Evolutionary conservation across 192 early-diverging fungal species (phyloP), one percentile per base, ranked within the genome.

Genomic region (Coemansia sp.): DNA sequence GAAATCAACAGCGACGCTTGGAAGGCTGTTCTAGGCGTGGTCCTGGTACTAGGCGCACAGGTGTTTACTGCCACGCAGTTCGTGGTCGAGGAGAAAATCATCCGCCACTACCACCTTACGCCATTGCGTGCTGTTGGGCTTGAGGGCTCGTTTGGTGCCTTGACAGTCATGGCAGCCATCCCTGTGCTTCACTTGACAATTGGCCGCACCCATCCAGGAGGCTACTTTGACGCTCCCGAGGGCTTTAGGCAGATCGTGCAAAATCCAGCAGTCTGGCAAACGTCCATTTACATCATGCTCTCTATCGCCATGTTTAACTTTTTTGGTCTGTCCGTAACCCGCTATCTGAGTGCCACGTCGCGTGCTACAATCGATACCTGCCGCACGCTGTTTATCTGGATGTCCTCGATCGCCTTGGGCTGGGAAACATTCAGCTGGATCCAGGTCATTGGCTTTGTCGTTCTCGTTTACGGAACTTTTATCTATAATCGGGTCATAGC

Each of bases 291-390:
- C 30, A 94, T 95, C 71, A 89, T 91, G 75, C 88, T 94, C 63
- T 93, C 90, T 2, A 98, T 98, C 70, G 93, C 93, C n/a, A 90
- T 92, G 45, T 97, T 97, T 87, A 97, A 99, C 81, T 97, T 90
- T 85, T 96, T 94, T 75, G 97, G 97, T 6, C 86, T 99, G 24
- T 89, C 88, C 3, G 93, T 99, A 27, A 99, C 97, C 3, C 84
- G 87, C 39, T 89, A 82, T 38, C 82, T 98, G 47, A 90, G 88
- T 35, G 95, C 97, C 44, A 99, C 97, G 3, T 87, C 92, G 18
- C 84, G 97, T n/a, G 90, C 88, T 10, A 99, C 95, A 0, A 97
- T 99, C 59, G 97, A 99, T 66, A 95, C 95, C 11, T 94, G 93
- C 87, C 85, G 96, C 49, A 99, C 95, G 6, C 78, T 98, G 56